A percentile compares a stretch with the other conserved stretches of the same genome.
Evolutionary conservation across 1,139 yeast genomes (phyloP).

Genomic region (Kurtzmaniella quercitrusa): DNA sequence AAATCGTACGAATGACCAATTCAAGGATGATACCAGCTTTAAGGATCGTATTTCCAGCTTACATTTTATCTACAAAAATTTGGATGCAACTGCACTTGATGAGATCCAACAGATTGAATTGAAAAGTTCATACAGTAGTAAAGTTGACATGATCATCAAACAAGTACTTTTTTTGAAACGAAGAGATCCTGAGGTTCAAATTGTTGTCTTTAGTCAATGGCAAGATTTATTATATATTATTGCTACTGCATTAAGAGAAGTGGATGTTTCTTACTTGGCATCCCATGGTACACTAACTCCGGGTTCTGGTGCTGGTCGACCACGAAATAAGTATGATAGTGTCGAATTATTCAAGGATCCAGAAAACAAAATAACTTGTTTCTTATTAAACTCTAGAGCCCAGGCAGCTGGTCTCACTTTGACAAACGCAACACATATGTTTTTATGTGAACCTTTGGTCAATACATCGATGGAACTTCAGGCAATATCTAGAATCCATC

Average conservation of each 20-base stretch:
- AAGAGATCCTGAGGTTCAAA: slow-evolving; percentile 64
- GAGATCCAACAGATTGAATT: slow-evolving; percentile 44
- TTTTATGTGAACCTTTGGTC: slow-evolving; percentile 87
- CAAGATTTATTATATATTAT: slow-evolving; percentile 65
- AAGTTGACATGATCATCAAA: slow-evolving; percentile 76
- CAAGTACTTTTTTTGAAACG: slow-evolving; percentile 62
- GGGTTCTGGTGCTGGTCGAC: slow-evolving; percentile 27
- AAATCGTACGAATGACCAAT: slow-evolving; percentile 9
- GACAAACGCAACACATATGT: slow-evolving; percentile 87
- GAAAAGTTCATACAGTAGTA: slow-evolving; percentile 66
- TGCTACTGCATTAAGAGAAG: slow-evolving; percentile 60
- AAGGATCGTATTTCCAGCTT: slow-evolving; percentile 19
- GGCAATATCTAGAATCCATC: slow-evolving; percentile 85
- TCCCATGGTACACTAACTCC: slow-evolving; percentile 36
- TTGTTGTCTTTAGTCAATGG: slow-evolving; percentile 88
- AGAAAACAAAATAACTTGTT: slow-evolving; percentile 61
- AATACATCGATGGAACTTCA: slow-evolving; percentile 84
- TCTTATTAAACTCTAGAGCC: slow-evolving; percentile 76
- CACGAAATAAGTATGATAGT: slow-evolving; percentile 32
- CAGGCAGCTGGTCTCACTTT: slow-evolving; percentile 89
- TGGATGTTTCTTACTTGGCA: slow-evolving; percentile 51
- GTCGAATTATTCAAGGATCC: slow-evolving; percentile 67
- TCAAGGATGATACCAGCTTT: slow-evolving; percentile 9
- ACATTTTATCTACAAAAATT: slow-evolving; percentile 46
- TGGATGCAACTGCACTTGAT: slow-evolving; percentile 36